Conservation (phyloP, 164 flowering plant species). For the Macadamia tetraphylla region DNA sequence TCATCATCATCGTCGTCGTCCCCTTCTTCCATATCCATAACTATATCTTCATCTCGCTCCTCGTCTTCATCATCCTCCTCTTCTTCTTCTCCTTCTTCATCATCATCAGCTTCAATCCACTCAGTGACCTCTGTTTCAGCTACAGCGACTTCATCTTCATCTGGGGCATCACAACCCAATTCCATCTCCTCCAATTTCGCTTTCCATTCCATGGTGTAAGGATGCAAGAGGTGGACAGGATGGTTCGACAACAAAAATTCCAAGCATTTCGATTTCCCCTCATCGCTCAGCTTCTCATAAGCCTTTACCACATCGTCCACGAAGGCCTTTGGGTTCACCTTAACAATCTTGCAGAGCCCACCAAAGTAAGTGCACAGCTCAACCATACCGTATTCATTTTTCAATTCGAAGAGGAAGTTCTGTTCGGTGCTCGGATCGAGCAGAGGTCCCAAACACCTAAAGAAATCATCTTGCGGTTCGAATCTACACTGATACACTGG, state of each 20-base stretch:
- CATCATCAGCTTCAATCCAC: conserved; percentile 71
- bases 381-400: conserved; percentile 58
- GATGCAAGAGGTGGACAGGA: conserved; percentile 73
- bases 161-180: conserved; percentile 92
- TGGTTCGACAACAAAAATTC: conserved; percentile 76
- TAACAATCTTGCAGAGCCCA: conserved; percentile 90
- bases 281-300: conserved; percentile 81
- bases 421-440: conserved; percentile 73
- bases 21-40: conserved; percentile 26
- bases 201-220: conserved; percentile 95
- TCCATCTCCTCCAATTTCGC: conserved; percentile 86
- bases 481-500: conserved; percentile 92
- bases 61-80: conserved; percentile 13
- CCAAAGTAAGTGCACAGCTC: conserved; percentile 79
- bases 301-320: conserved; percentile 97
- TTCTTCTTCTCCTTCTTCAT: conserved; percentile 20
- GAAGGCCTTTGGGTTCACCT: conserved; percentile 70
- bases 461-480: conserved; percentile 83
- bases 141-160: conserved; percentile 46
- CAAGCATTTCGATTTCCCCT: conserved; percentile 70
- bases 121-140: conserved; percentile 35
- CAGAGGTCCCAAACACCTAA: conserved; percentile 48
- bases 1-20: conserved; percentile 23
- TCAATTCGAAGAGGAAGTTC: conserved; percentile 58
- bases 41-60: conserved; percentile 20